Evolutionary conservation across 2,329 filamentous ascomycete species (phyloP), one percentile per base, ranked within the genome.

Genomic region (Pyrenophora graminea): DNA sequence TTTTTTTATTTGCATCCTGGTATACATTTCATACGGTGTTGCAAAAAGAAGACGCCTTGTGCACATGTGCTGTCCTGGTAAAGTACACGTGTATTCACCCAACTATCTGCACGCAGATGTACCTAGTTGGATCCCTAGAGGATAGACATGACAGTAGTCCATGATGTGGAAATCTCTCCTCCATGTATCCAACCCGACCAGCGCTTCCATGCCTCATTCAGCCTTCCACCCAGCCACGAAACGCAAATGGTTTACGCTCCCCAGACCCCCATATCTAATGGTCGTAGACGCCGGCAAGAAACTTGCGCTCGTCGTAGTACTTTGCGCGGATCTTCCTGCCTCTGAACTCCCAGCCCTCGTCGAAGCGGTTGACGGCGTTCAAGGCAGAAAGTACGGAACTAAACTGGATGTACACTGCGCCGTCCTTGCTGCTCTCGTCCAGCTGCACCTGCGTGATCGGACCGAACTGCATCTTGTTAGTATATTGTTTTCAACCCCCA

Each of bases 301-400:
- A 99, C 64, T 84, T 89, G 38, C 93, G 90, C 5, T 79, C 79
- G 64, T 95, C 85, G 71, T 89, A 97, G 70, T 92, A 97, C 44
- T 82, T 83, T 0, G 92, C 90, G n/a, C 79, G 77, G 50, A 97
- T 95, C 9, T 81, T 79, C 70, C 96, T 96, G 4, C 90, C 92
- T 59, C 91, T 92, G 72, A 97, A 97, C 59, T 92, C 92, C 73
- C 96, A 97, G 45, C 91, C 85, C 13, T 91, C 91, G 66, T 96
- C 86, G 34, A 96, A 83, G 9, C 91, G 91, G 69, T 94, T 95
- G 43, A 97, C 90, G 44, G 93, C 90, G 63, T 91, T 83, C 51
- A 97, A 76, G 12, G 91, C 94, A 39, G 89, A 94, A 46, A 97
- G 79, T 64, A 87, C 84, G 60, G 88, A 89, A 2, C 90, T 93